Evolutionary conservation across 768 basidiomycete genomes (phyloP).

Genomic region (Coprinellus micaceus): DNA sequence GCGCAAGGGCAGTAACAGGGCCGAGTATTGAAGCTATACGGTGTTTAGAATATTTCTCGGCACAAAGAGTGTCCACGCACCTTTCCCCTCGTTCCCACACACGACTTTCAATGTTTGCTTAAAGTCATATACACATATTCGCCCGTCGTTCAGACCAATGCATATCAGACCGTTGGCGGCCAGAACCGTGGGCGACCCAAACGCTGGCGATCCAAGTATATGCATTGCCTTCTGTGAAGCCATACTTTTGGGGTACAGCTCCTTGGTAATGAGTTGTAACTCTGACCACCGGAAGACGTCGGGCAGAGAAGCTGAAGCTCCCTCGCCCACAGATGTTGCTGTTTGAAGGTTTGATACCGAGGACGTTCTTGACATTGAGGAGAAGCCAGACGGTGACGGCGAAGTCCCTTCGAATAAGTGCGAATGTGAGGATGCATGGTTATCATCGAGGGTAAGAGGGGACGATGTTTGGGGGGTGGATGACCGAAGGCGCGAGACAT

Average conservation of each 20-base stretch:
- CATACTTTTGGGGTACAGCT: constrained; percentile 47
- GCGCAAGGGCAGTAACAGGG: constrained; percentile 80
- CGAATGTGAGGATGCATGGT: constrained; percentile 40
- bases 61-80: constrained; percentile 35
- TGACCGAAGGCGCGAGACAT: constrained; percentile 79
- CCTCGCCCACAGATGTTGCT: constrained; percentile 16
- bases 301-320: constrained; percentile 12
- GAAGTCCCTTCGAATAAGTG: constrained; percentile 42
- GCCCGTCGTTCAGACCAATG: constrained; percentile 79
- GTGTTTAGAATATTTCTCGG: constrained; percentile 13
- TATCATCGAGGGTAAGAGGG: constrained; percentile 27
- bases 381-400: constrained; percentile 62
- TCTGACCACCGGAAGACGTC: constrained; percentile 78
- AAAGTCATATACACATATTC: constrained; percentile 83
- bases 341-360: constrained; percentile 51
- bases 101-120: constrained; percentile 78
- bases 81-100: constrained; percentile 65
- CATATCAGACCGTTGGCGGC: constrained; percentile 87
- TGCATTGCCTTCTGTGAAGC: constrained; percentile 54
- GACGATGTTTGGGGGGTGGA: constrained; percentile 40
- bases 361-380: constrained; percentile 66
- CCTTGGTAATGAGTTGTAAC: constrained; percentile 54
- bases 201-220: constrained; percentile 52
- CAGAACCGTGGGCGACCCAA: constrained; percentile 74
- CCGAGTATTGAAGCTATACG: constrained; percentile 55